Conservation (phyloP, 1,284 basidiomycete genomes). For the Phellopilus nigrolimitatus region DNA sequence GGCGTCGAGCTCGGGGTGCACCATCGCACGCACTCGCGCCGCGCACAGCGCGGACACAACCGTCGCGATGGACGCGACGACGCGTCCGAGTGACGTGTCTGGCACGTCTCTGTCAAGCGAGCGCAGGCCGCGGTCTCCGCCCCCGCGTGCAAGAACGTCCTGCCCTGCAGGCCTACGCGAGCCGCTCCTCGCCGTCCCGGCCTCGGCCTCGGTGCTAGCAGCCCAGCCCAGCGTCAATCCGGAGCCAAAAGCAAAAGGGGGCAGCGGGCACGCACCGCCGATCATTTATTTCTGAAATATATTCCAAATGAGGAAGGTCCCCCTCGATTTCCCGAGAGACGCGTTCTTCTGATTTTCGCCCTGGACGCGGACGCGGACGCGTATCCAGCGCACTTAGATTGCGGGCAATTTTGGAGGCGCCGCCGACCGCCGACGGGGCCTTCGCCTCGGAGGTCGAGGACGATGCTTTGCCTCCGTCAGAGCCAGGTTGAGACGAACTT, state of each 20-base stretch:
- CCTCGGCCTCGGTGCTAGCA: neutral
- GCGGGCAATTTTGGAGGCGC: neutral
- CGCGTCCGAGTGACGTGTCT: neutral
- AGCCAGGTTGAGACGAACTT: neutral
- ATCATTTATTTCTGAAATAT: slow-evolving; percentile 7
- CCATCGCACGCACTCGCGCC: slow-evolving; percentile 2
- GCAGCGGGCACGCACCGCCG: neutral
- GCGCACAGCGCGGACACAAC: slow-evolving; percentile 11
- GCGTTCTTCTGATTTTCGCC: too few species aligned
- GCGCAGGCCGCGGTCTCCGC: too few species aligned
- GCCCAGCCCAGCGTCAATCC: neutral
- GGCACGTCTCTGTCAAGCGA: neutral
- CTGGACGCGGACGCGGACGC: neutral
- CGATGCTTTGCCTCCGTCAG: too few species aligned
- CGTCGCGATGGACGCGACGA: slow-evolving; percentile 10
- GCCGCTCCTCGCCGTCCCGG: too few species aligned
- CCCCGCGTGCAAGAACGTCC: too few species aligned
- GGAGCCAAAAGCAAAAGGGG: neutral
- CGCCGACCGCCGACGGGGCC: slow-evolving; percentile 5
- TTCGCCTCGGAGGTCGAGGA: neutral
- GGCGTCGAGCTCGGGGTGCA: slow-evolving; percentile 22
- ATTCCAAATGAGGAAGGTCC: neutral
- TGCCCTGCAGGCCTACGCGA: too few species aligned
- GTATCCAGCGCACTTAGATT: too few species aligned
- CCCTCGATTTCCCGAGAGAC: neutral